These are phyloP conservation scores for Vachellia collinsii DNA, from an alignment of 306 rosid species.

Conservation along the genomic window DNA sequence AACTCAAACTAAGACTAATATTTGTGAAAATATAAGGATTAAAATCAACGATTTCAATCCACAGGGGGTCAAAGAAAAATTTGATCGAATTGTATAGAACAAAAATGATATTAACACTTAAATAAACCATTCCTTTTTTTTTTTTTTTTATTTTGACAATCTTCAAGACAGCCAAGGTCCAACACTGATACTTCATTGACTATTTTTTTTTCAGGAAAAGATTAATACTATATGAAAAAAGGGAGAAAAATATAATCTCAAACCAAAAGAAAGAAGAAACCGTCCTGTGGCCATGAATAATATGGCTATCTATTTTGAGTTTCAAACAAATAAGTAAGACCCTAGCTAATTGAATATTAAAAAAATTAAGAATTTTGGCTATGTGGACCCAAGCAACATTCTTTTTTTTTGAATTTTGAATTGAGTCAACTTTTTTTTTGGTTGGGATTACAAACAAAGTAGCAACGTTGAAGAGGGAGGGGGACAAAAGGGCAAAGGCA, in stretches of 20 bases:
- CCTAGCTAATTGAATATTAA: background rate
- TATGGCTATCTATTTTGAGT: background rate
- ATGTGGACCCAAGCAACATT: background rate
- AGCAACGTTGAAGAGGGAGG: slow-evolving; percentile 35
- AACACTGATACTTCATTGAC: background rate
- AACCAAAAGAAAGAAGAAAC: background rate
- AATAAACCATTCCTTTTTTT: no score
- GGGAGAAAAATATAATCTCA: background rate
- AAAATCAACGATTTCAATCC: no score
- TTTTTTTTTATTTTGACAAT: background rate
- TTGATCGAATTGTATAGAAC: no score
- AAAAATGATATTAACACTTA: no score
- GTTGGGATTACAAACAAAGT: background rate
- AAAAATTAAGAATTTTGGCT: background rate
- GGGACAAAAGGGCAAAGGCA: slow-evolving; percentile 19
- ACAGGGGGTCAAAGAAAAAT: no score
- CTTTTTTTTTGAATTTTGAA: background rate
- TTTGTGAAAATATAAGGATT: no score
- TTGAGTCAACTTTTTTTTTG: no score
- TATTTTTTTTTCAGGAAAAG: background rate
- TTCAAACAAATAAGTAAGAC: background rate
- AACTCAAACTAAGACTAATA: no score
- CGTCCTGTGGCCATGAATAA: background rate
- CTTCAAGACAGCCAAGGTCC: background rate
- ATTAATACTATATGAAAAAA: background rate